These are phyloP conservation scores for Solanum sejunctum DNA, from an alignment of 257 asterid species.

Conservation along the genomic window DNA sequence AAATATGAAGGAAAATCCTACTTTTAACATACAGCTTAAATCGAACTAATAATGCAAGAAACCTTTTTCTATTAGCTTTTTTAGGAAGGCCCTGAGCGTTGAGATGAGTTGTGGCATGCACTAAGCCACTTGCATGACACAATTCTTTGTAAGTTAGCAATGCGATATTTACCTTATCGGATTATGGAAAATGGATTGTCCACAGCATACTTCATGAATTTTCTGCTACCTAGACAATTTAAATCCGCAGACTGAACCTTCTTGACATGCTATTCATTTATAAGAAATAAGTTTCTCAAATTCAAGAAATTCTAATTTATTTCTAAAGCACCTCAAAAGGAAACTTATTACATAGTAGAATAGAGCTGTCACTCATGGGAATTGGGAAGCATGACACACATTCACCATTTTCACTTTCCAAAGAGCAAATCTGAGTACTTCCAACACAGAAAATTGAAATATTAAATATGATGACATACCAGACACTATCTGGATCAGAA, in stretches of 20 bases:
- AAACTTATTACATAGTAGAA: not conserved
- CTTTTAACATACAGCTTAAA: not conserved
- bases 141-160: not conserved
- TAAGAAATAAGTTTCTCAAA: not conserved
- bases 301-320: not conserved
- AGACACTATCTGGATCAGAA: constrained; percentile 66
- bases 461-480: constrained; percentile 29
- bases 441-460: not conserved
- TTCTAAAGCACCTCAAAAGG: not conserved
- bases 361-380: not conserved
- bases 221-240: not conserved
- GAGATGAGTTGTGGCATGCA: not conserved
- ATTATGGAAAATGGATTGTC: not conserved
- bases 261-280: not conserved
- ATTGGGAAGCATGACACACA: not conserved
- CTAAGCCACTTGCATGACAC: not conserved
- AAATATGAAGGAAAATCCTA: not conserved
- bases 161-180: not conserved
- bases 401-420: not conserved
- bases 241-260: not conserved
- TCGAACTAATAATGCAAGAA: not conserved
- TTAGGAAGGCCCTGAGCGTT: not conserved
- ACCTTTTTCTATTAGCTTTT: not conserved
- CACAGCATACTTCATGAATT: not conserved
- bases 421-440: not conserved